Conservation (phyloP, 176 grass and related monocot species). For the Pharus latifolius region DNA sequence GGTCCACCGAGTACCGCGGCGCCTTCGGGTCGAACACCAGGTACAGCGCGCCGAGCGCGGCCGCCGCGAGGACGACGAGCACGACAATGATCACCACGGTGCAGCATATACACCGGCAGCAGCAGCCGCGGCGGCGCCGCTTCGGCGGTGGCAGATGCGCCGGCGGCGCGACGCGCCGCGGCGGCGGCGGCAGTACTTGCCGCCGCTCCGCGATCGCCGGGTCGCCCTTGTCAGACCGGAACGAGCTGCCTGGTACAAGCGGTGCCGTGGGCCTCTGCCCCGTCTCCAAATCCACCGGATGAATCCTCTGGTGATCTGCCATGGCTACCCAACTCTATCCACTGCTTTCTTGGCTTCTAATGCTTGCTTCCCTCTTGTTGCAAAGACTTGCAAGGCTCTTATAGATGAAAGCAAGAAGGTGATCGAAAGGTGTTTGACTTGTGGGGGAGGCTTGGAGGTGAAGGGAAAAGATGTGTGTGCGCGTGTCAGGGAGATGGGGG, state of each 20-base stretch:
- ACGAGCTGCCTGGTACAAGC: slow-evolving; percentile 25
- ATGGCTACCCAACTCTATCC: not conserved
- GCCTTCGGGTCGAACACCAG: slow-evolving; percentile 54
- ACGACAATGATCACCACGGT: not conserved
- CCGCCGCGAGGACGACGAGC: slow-evolving; percentile 37
- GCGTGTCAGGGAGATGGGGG: slow-evolving; percentile 11
- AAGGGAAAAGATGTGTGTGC: not conserved
- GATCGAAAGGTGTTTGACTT: slow-evolving; percentile 20
- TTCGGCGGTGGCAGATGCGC: not conserved
- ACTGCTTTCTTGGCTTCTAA: not conserved
- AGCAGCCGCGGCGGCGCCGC: slow-evolving; percentile 18
- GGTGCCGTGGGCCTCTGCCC: slow-evolving; percentile 30
- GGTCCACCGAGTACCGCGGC: slow-evolving; percentile 79
- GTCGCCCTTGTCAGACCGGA: slow-evolving; percentile 54
- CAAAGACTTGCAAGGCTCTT: not conserved
- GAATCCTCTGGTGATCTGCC: slow-evolving; percentile 77
- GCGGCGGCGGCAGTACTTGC: slow-evolving; percentile 1
- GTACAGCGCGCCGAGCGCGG: slow-evolving; percentile 30
- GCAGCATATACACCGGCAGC: slow-evolving; percentile 65
- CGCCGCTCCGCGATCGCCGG: not conserved
- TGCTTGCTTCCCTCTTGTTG: not conserved
- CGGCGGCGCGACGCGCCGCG: slow-evolving; percentile 4
- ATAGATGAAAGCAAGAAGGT: not conserved
- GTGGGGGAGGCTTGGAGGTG: not conserved
- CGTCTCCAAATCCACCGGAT: slow-evolving; percentile 70